These are phyloP conservation scores for Exidia glandulosa DNA, from an alignment of 768 basidiomycete species.

Conservation along the genomic window DNA sequence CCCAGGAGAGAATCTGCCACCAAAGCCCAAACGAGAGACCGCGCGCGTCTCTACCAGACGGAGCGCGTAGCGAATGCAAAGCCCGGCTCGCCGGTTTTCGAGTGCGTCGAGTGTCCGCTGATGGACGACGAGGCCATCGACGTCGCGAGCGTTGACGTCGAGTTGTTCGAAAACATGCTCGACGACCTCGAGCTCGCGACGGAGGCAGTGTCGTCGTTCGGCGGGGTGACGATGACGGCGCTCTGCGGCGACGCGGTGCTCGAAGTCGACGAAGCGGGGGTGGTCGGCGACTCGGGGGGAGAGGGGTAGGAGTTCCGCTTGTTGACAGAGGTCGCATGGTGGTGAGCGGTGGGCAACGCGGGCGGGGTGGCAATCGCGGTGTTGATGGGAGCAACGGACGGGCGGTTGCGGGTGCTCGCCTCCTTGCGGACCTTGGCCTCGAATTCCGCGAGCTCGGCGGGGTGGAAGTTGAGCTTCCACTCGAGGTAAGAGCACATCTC, in stretches of 20 bases:
- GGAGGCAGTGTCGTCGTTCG: neutral
- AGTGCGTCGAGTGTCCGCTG: no score
- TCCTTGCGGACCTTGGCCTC: slow-evolving; percentile 22
- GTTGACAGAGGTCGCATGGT: neutral
- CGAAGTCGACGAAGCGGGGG: neutral
- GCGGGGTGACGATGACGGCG: neutral
- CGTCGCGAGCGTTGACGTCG: neutral
- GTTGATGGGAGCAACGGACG: neutral
- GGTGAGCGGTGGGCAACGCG: neutral
- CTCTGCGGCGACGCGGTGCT: neutral
- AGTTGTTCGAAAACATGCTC: neutral
- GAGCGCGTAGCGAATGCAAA: no score
- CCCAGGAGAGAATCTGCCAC: no score
- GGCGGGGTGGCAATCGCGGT: neutral
- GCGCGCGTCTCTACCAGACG: no score
- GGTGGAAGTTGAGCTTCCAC: slow-evolving; percentile 43
- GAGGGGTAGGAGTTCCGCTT: neutral
- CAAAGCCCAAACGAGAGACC: neutral
- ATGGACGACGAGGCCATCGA: neutral
- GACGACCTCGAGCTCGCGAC: neutral
- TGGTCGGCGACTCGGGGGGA: neutral
- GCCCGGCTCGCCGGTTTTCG: no score
- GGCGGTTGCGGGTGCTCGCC: neutral
- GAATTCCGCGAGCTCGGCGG: slow-evolving; percentile 23
- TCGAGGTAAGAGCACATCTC: slow-evolving; percentile 92